Evolutionary conservation across 805 yeast genomes (phyloP).

Genomic region (Candida nonsorbophila): DNA sequence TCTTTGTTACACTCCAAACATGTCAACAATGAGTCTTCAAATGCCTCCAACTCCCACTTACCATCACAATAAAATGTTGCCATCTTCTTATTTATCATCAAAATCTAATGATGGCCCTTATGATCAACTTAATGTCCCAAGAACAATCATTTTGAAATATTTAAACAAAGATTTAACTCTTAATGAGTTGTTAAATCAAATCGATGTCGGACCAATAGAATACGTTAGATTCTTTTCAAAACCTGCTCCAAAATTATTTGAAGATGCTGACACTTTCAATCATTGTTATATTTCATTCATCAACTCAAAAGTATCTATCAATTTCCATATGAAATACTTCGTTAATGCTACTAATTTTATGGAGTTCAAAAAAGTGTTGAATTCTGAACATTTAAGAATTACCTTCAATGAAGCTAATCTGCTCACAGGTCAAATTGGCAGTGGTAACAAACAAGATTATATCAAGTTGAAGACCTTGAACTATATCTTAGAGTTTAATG

Average conservation of each 20-base stretch:
- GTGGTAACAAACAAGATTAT: conserved; percentile 19
- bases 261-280: conserved; percentile 13
- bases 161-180: conserved; percentile 19
- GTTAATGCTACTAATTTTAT: conserved; percentile 19
- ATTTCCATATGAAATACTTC: conserved; percentile 26
- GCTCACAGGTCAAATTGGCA: conserved; percentile 5
- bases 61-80: too few relatives aligned
- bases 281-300: conserved; percentile 33
- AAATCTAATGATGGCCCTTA: conserved; percentile 14
- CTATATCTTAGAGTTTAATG: conserved; percentile 33
- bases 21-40: too few relatives aligned
- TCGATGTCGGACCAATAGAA: conserved; percentile 61
- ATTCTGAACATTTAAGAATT: conserved; percentile 24
- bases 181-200: conserved; percentile 34
- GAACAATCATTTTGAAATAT: conserved; percentile 31
- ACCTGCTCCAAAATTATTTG: conserved; percentile 23
- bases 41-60: too few relatives aligned
- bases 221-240: conserved; percentile 40
- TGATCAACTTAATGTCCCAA: conserved; percentile 30
- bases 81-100: too few relatives aligned
- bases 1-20: too few relatives aligned
- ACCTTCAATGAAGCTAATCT: conserved; percentile 18
- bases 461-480: conserved; percentile 36
- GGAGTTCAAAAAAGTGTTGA: conserved; percentile 17
- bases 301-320: conserved; percentile 26